Conservation (phyloP, 129 eudicot species). For the Kitagawia praeruptora region DNA sequence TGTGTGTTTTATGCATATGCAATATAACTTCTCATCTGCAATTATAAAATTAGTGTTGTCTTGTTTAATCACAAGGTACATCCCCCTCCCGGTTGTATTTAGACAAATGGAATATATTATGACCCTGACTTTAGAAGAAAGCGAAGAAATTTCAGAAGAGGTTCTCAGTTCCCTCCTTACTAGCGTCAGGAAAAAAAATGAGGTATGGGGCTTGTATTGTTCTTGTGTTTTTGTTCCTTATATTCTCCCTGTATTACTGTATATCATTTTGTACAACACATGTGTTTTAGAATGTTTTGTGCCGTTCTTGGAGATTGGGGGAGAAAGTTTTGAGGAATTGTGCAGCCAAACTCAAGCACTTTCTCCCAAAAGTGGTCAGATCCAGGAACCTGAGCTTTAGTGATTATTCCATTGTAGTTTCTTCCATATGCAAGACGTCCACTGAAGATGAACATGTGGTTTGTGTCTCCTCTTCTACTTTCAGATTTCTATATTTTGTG, state of each 20-base stretch:
- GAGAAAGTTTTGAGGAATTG: constrained; percentile 39
- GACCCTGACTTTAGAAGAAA: constrained; percentile 57
- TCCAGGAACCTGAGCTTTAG: constrained; percentile 20
- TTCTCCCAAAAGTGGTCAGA: constrained; percentile 23
- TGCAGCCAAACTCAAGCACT: constrained; percentile 25
- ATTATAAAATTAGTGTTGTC: not conserved
- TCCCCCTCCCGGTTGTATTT: constrained; percentile 38
- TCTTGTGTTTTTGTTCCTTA: not conserved
- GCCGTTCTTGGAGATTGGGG: constrained; percentile 47
- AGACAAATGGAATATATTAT: constrained; percentile 56
- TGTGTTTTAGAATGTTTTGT: constrained; percentile 35
- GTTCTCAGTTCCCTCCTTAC: constrained; percentile 42
- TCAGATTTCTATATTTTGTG: not conserved
- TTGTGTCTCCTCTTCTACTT: not conserved
- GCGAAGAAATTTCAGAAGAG: constrained; percentile 52
- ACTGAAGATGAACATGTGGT: constrained; percentile 31
- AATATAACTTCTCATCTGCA: not conserved
- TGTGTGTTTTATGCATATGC: not conserved
- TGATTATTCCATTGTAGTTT: constrained; percentile 53
- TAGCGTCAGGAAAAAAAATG: constrained; percentile 45
- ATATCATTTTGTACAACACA: not conserved
- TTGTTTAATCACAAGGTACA: constrained; percentile 33
- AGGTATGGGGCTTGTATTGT: constrained; percentile 23
- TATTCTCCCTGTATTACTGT: not conserved
- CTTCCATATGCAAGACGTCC: constrained; percentile 34